Conservation (phyloP, 306 rosid genomes). For the Dicorynia guianensis region DNA sequence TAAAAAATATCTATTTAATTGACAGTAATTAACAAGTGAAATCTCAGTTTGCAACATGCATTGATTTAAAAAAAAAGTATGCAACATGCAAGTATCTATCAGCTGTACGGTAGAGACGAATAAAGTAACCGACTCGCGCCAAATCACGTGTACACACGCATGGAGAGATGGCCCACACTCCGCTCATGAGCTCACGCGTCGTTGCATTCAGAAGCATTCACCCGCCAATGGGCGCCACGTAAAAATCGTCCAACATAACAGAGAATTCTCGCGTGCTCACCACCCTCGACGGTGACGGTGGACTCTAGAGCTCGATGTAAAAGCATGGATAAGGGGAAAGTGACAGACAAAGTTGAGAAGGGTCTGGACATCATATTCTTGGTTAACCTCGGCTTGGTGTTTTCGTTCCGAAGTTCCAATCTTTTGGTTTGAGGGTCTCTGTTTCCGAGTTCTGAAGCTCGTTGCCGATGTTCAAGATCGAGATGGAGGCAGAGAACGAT, state of each 20-base stretch:
- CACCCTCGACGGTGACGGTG: constrained; percentile 33
- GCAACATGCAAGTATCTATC: no score
- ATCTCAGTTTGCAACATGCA: no score
- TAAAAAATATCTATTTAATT: no score
- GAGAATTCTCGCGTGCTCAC: background rate
- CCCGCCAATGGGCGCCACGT: background rate
- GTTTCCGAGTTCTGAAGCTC: constrained; percentile 13
- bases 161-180: background rate
- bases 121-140: background rate
- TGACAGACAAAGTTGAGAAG: background rate
- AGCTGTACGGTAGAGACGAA: no score
- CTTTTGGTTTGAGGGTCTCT: background rate
- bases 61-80: no score
- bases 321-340: constrained; percentile 12
- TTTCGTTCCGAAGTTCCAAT: no score
- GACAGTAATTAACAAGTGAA: no score
- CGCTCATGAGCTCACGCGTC: background rate
- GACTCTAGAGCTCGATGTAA: background rate
- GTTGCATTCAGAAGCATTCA: background rate
- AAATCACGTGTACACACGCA: constrained; percentile 26
- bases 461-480: constrained; percentile 31
- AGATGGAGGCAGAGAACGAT: constrained; percentile 45
- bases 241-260: background rate
- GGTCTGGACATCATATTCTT: constrained; percentile 2
- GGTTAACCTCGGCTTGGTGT: background rate